These are phyloP conservation scores for Camellia oleifera DNA, from an alignment of 179 eudicot genomes.

Conservation along the genomic window DNA sequence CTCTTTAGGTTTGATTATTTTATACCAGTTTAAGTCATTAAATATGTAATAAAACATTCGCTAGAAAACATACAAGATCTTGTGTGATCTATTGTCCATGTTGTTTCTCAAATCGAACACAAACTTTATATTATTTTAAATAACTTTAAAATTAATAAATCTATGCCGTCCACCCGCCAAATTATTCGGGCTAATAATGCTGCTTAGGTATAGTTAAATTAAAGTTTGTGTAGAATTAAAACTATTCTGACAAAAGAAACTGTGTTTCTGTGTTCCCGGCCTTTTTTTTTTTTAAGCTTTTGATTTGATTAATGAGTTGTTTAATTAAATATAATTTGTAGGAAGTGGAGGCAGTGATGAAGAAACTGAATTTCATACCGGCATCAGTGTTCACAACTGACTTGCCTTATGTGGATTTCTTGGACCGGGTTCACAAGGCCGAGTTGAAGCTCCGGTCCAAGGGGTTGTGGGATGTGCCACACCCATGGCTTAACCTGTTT, in stretches of 20 bases:
- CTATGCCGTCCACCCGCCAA: constrained; percentile 51
- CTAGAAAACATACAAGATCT: constrained; percentile 37
- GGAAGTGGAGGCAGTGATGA: constrained; percentile 73
- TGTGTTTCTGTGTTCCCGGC: constrained; percentile 33
- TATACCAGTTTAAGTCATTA: constrained; percentile 12
- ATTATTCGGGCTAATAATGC: constrained; percentile 42
- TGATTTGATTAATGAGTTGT: not conserved
- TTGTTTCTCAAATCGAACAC: constrained; percentile 13
- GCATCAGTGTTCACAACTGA: constrained; percentile 73
- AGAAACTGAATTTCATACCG: constrained; percentile 60
- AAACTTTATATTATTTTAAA: constrained; percentile 13
- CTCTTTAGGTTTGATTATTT: constrained; percentile 3
- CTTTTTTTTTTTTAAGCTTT: constrained; percentile 24
- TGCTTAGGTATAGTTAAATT: constrained; percentile 11
- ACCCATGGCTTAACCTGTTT: constrained; percentile 93
- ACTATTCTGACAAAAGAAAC: constrained; percentile 41
- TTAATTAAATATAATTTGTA: constrained; percentile 18
- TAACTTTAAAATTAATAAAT: constrained; percentile 27
- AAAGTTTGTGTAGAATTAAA: constrained; percentile 18
- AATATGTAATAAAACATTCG: constrained; percentile 15
- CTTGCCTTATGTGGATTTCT: constrained; percentile 74
- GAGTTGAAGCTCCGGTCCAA: constrained; percentile 86
- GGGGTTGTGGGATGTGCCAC: constrained; percentile 93
- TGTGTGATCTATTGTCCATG: constrained; percentile 31
- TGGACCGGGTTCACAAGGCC: constrained; percentile 97